Conservation (phyloP, 768 basidiomycete genomes). For the Lactifluus pinguis region DNA sequence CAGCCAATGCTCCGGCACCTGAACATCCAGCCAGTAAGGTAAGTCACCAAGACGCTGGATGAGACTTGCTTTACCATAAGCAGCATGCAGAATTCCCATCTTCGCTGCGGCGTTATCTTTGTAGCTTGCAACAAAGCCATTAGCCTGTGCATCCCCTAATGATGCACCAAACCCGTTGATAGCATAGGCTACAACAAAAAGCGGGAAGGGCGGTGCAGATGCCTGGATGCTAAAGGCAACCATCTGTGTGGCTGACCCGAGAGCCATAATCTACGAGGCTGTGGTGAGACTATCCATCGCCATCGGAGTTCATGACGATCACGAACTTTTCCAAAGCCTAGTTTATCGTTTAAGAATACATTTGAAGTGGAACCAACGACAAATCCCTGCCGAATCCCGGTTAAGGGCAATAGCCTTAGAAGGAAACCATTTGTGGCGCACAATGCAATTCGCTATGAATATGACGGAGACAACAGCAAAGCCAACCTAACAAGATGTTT, state of each 20-base stretch:
- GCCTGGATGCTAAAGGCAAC: slow-evolving; percentile 46
- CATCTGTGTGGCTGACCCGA: slow-evolving; percentile 43
- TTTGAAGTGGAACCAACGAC: slow-evolving; percentile 39
- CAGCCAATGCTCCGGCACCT: slow-evolving; percentile 57
- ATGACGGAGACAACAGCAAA: slow-evolving; percentile 52
- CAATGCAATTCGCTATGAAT: slow-evolving; percentile 44
- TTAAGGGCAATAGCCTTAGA: not conserved
- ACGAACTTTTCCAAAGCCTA: slow-evolving; percentile 41
- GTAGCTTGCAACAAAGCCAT: slow-evolving; percentile 56
- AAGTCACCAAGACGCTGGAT: not conserved
- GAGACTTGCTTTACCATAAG: slow-evolving; percentile 38
- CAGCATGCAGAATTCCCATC: slow-evolving; percentile 61
- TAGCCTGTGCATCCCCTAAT: slow-evolving; percentile 60
- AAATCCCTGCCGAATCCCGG: slow-evolving; percentile 33
- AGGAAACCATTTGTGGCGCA: slow-evolving; percentile 20
- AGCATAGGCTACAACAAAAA: slow-evolving; percentile 41
- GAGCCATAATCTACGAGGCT: slow-evolving; percentile 30
- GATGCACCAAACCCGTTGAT: slow-evolving; percentile 45
- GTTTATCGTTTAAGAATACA: slow-evolving; percentile 35
- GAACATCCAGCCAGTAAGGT: not conserved
- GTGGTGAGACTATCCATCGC: not conserved
- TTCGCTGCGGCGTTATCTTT: slow-evolving; percentile 48
- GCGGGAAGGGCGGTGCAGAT: slow-evolving; percentile 54
- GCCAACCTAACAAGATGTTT: slow-evolving; percentile 28
- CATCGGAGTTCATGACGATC: not conserved